Percentiles rank a stretch among this genome's conserved stretches.
phyloP scores from a whole-genome alignment of 331 rosid species.

The Acacia pycnantha region DNA sequence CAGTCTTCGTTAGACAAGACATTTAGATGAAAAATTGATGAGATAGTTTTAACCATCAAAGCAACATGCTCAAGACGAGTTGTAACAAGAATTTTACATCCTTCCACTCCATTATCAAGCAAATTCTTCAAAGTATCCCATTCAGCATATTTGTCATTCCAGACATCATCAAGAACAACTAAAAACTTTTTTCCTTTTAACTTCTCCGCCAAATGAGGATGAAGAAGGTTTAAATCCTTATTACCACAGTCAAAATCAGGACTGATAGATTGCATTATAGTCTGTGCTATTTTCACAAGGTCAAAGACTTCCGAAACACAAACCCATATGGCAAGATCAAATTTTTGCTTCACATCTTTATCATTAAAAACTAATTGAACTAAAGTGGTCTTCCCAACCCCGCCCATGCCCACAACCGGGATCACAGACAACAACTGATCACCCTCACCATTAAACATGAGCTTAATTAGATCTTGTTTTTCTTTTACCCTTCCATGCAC shows the following conservation, averaged over 20 bases:
- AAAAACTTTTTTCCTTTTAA: conserved; percentile 10
- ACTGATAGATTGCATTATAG: conserved; percentile 4
- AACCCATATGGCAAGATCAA: conserved; percentile 26
- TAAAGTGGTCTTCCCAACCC: conserved; percentile 37
- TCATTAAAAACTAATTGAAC: conserved; percentile 33
- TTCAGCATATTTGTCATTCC: neutral
- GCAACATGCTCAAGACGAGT: neutral
- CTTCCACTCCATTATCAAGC: neutral
- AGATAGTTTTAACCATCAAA: neutral
- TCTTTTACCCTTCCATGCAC: conserved; percentile 20
- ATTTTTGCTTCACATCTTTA: neutral
- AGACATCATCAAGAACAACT: conserved; percentile 4
- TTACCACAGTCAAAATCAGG: neutral
- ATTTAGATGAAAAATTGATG: neutral
- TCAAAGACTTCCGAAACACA: conserved; percentile 34
- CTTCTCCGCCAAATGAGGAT: neutral
- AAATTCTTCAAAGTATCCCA: neutral
- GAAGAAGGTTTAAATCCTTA: neutral
- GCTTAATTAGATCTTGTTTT: neutral
- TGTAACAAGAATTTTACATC: conserved; percentile 20
- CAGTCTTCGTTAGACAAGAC: neutral
- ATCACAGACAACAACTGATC: conserved; percentile 9
- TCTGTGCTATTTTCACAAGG: conserved; percentile 16
- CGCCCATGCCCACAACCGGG: conserved; percentile 31
- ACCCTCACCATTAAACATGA: neutral